A percentile compares a stretch with the other conserved stretches of the same genome.
Conservation (phyloP, 345 rosid species). For the Melastoma malabathricum region DNA sequence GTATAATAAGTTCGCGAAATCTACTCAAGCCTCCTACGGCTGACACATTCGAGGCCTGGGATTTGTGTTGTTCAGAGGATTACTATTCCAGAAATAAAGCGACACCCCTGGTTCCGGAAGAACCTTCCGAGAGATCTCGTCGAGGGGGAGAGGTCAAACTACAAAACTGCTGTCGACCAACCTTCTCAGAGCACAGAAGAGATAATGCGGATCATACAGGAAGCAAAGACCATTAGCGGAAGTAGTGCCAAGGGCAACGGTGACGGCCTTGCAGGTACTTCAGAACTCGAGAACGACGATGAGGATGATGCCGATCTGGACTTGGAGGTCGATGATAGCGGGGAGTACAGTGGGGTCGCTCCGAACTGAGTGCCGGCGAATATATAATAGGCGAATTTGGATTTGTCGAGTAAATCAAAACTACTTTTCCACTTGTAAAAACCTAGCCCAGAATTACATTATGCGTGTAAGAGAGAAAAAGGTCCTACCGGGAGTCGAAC, state of each 20-base stretch:
- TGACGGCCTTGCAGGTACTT: constrained; percentile 17
- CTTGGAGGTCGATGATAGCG: constrained; percentile 38
- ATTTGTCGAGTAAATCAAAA: too few species aligned
- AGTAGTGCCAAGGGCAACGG: constrained; percentile 14
- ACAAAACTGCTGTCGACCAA: constrained; percentile 15
- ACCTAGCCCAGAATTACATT: too few species aligned
- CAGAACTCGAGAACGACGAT: constrained; percentile 27
- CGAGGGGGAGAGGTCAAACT: constrained; percentile 43
- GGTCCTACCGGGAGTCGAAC: constrained; percentile 97
- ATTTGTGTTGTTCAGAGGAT: constrained; percentile 25
- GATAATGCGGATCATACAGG: constrained; percentile 29
- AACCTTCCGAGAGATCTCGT: constrained; percentile 43
- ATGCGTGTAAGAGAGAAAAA: too few species aligned
- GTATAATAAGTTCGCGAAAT: too few species aligned
- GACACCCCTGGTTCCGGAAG: constrained; percentile 60
- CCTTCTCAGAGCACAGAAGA: constrained; percentile 27
- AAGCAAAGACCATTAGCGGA: constrained; percentile 25
- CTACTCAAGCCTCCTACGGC: too few species aligned
- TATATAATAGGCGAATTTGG: too few species aligned
- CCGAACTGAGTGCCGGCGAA: constrained; percentile 8
- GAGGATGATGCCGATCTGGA: constrained; percentile 47
- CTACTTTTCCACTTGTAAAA: too few species aligned
- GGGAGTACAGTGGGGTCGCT: constrained; percentile 14
- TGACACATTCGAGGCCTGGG: neutral
- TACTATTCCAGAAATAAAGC: constrained; percentile 49